Base-by-base conservation (phyloP, 345 rosid genomes). In the Bruguiera parviflora region DNA sequence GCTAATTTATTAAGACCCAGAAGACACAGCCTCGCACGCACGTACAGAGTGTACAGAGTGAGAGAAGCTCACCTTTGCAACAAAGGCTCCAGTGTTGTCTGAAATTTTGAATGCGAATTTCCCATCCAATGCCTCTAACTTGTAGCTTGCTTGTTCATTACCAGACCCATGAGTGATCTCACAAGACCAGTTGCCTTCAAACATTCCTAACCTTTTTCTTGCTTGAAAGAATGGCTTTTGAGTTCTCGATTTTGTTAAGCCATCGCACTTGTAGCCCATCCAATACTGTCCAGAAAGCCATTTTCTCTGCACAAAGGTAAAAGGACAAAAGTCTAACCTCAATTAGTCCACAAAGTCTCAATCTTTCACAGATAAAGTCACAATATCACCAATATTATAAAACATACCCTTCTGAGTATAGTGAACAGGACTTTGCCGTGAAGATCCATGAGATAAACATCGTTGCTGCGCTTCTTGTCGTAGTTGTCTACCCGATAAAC, bases 391-490 rank as follows among this genome's bases (percentile, higher is more conserved):
- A 43, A 0, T 13, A 0, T 43, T 43, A 11, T 11, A 3, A 43
- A 43, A 43, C 85, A 64, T 84, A 67, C 66, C 19, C 49, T 80
- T 43, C 19, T 43, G 10, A 79, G 82, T 6, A 87, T 79, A 19
- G 87, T 88, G 72, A 84, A 85, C 53, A 88, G 73, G 75, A 84
- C 82, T 49, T 32, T 84, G 59, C 92, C 92, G 5, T 70, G 47
- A 33, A 84, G 84, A 84, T 88, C 88, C 92, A 88, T 88, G 69
- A 88, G 75, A 43, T 81, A 80, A 21, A 85, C 89, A 58, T 82
- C 68, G 10, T 33, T 53, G 3, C 68, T 20, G 19, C 73, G 53
- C 39, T 82, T 88, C 53, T 64, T 68, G 6, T 85, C 89, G 32
- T 88, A 88, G 65, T 86, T 88, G 60, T 88, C 92, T 6, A 88